phyloP scores from a whole-genome alignment of 2,329 filamentous ascomycete species.

The Coccinonectria pachysandricola region DNA sequence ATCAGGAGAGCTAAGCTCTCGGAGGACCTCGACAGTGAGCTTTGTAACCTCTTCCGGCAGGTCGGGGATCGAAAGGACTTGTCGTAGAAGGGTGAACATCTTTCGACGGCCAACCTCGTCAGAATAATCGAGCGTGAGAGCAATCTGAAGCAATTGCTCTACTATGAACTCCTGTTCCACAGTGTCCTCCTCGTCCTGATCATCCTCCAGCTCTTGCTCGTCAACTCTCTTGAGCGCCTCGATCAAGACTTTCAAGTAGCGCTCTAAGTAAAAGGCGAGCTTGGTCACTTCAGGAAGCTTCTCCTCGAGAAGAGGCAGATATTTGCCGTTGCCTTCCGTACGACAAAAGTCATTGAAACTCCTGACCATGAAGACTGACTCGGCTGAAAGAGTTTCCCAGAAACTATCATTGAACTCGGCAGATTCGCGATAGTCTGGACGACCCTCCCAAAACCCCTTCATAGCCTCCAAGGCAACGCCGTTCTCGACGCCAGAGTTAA shows the following conservation, averaged over 20 bases:
- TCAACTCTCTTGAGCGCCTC: slow-evolving; percentile 51
- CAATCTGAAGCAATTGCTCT: slow-evolving; percentile 88
- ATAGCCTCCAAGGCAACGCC: slow-evolving; percentile 91
- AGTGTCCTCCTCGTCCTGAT: slow-evolving; percentile 69
- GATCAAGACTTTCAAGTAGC: slow-evolving; percentile 61
- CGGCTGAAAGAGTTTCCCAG: slow-evolving; percentile 73
- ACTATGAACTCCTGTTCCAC: slow-evolving; percentile 92
- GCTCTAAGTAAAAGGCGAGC: slow-evolving; percentile 76
- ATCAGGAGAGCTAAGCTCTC: slow-evolving; percentile 70
- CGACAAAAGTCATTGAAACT: slow-evolving; percentile 94
- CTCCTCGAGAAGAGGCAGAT: slow-evolving; percentile 70
- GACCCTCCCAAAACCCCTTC: slow-evolving; percentile 90
- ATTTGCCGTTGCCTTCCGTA: slow-evolving; percentile 60
- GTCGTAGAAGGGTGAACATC: slow-evolving; percentile 86
- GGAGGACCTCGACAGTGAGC: slow-evolving; percentile 70
- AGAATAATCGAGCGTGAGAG: slow-evolving; percentile 87
- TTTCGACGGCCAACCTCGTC: slow-evolving; percentile 91
- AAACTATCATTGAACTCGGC: slow-evolving; percentile 63
- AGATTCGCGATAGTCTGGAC: slow-evolving; percentile 69
- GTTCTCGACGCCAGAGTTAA: slow-evolving; percentile 80
- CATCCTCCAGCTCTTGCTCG: slow-evolving; percentile 43
- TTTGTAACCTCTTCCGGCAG: slow-evolving; percentile 89
- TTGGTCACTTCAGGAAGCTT: slow-evolving; percentile 93
- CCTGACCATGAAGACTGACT: slow-evolving; percentile 80
- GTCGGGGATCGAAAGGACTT: slow-evolving; percentile 74